phyloP scores from a whole-genome alignment of 441 rosid genomes.

The Gossypium trilobum region DNA sequence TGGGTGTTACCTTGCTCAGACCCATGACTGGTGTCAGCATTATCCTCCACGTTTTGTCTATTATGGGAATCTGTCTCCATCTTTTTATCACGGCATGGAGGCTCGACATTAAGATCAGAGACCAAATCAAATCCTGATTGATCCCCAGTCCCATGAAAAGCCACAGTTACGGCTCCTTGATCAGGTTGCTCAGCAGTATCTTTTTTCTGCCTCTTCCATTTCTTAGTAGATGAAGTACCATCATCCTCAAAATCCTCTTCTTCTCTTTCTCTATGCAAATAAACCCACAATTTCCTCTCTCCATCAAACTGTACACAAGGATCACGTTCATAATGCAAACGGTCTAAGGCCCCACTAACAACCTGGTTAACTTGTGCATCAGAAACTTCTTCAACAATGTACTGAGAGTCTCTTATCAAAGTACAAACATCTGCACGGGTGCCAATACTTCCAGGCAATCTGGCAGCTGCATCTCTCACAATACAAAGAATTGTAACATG shows the following conservation, averaged over 20 bases:
- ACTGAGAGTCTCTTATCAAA: slow-evolving; percentile 88
- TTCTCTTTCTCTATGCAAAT: slow-evolving; percentile 89
- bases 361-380: slow-evolving; percentile 93
- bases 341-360: slow-evolving; percentile 98
- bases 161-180: slow-evolving; percentile 59
- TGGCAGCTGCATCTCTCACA: slow-evolving; percentile 96
- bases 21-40: slow-evolving; percentile 32
- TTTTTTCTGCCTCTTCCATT: slow-evolving; percentile 97
- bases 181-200: slow-evolving; percentile 77
- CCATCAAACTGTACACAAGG: slow-evolving; percentile 94
- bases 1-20: slow-evolving; percentile 32
- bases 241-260: slow-evolving; percentile 99
- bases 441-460: slow-evolving; percentile 97
- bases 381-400: slow-evolving; percentile 80
- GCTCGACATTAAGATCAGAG: slow-evolving; percentile 60
- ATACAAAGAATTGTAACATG: slow-evolving; percentile 97
- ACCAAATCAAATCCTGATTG: slow-evolving; percentile 61
- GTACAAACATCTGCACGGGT: slow-evolving; percentile 99
- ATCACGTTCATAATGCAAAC: slow-evolving; percentile 95
- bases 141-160: slow-evolving; percentile 47
- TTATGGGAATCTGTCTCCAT: slow-evolving; percentile 32
- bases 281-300: slow-evolving; percentile 95
- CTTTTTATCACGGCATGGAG: slow-evolving; percentile 39
- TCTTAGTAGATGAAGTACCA: slow-evolving; percentile 99
- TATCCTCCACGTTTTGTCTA: slow-evolving; percentile 41